Evolutionary conservation across 2,329 filamentous ascomycete genomes (phyloP).

Genomic region (Polychaeton citri): DNA sequence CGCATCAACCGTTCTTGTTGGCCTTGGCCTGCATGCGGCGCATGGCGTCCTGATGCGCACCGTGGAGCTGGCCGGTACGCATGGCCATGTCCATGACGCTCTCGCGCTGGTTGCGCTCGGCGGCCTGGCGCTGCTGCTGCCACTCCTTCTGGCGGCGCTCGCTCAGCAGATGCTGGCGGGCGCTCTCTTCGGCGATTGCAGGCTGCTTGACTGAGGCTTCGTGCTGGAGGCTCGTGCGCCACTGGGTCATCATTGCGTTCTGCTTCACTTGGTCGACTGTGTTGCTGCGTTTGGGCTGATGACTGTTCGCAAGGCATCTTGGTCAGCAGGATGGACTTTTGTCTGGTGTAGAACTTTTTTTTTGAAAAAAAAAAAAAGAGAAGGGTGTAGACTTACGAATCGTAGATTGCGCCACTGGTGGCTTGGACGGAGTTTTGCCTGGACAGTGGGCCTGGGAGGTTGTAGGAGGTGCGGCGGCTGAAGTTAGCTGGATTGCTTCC

Average conservation of each 20-base stretch:
- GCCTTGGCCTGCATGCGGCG: constrained; percentile 59
- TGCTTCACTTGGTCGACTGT: constrained; percentile 32
- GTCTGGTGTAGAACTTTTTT: constrained; percentile 3
- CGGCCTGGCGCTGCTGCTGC: constrained; percentile 44
- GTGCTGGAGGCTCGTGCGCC: constrained; percentile 32
- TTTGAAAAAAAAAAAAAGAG: too few species aligned
- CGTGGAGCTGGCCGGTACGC: constrained; percentile 60
- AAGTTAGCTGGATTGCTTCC: constrained; percentile 3
- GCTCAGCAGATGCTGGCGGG: constrained; percentile 37
- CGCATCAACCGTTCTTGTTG: constrained; percentile 14
- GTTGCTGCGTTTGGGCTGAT: constrained; percentile 40
- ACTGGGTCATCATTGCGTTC: constrained; percentile 50
- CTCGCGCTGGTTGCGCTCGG: constrained; percentile 45
- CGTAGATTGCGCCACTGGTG: not conserved
- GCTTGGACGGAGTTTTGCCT: not conserved
- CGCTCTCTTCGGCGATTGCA: constrained; percentile 22
- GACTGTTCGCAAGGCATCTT: constrained; percentile 18
- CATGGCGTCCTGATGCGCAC: constrained; percentile 67
- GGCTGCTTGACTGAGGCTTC: constrained; percentile 9
- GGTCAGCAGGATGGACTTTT: constrained; percentile 15
- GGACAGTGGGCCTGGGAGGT: not conserved
- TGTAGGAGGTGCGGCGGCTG: not conserved
- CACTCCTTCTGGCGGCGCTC: constrained; percentile 52
- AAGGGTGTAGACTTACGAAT: not conserved
- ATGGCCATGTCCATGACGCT: constrained; percentile 60